Conservation (phyloP, 768 basidiomycete genomes). For the Tylopilus balloui region DNA sequence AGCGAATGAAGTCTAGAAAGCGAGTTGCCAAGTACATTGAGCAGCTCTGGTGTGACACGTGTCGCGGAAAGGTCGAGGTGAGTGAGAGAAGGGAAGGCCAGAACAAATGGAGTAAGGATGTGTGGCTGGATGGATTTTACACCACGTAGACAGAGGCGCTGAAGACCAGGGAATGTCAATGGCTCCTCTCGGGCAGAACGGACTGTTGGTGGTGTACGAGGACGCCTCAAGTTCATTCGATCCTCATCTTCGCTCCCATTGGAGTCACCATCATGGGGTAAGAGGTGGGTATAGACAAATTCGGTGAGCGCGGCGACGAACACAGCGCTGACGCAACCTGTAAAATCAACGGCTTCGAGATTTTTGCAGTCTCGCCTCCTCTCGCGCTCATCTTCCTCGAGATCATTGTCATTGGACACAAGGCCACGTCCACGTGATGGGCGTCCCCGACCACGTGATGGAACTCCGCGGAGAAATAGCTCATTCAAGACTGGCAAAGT, state of each 20-base stretch:
- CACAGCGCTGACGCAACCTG: slow-evolving; percentile 89
- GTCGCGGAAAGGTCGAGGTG: slow-evolving; percentile 91
- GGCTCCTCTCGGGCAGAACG: slow-evolving; percentile 43
- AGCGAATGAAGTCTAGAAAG: slow-evolving; percentile 73
- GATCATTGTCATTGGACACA: slow-evolving; percentile 48
- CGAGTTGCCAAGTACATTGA: slow-evolving; percentile 60
- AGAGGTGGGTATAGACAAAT: slow-evolving; percentile 68
- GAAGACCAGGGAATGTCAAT: slow-evolving; percentile 62
- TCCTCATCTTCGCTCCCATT: slow-evolving; percentile 42
- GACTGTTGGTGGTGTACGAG: slow-evolving; percentile 32
- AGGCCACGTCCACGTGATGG: slow-evolving; percentile 60
- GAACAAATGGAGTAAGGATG: slow-evolving; percentile 66
- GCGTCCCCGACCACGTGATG: slow-evolving; percentile 64
- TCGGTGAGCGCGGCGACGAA: slow-evolving; percentile 84
- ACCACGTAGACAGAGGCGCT: slow-evolving; percentile 76
- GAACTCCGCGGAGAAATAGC: slow-evolving; percentile 79
- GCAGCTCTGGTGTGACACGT: slow-evolving; percentile 71
- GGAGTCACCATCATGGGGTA: slow-evolving; percentile 38
- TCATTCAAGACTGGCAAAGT: slow-evolving; percentile 83
- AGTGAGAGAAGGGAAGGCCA: slow-evolving; percentile 81
- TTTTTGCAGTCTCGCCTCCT: slow-evolving; percentile 69
- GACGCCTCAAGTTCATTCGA: slow-evolving; percentile 28
- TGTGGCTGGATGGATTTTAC: slow-evolving; percentile 72
- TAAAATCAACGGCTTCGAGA: slow-evolving; percentile 87
- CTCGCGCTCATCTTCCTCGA: slow-evolving; percentile 74